phyloP scores from a whole-genome alignment of 768 basidiomycete species.

The Boletus barrowsii region DNA sequence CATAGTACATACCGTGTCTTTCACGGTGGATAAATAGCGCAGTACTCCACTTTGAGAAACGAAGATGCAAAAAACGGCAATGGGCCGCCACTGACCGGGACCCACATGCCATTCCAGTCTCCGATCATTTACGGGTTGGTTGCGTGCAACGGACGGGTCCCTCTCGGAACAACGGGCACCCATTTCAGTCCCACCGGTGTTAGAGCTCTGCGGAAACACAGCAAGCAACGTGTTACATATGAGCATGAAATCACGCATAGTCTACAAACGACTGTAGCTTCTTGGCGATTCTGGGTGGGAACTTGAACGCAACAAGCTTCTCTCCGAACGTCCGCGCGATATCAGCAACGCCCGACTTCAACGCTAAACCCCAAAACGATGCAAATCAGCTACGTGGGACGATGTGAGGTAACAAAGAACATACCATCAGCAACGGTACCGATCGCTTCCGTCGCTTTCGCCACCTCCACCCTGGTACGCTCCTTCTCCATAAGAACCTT shows the following conservation, averaged over 20 bases:
- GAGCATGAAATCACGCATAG: conserved; percentile 36
- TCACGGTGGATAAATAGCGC: neutral
- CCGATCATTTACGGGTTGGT: too few species aligned
- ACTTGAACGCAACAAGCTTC: conserved; percentile 72
- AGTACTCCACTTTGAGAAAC: neutral
- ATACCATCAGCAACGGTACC: conserved; percentile 56
- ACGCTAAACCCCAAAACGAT: conserved; percentile 28
- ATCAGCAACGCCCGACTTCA: conserved; percentile 64
- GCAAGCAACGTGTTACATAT: neutral
- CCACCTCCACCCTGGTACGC: conserved; percentile 45
- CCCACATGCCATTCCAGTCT: too few species aligned
- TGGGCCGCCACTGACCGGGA: too few species aligned
- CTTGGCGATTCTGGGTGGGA: conserved; percentile 62
- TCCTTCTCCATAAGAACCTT: conserved; percentile 39
- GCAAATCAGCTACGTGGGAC: neutral
- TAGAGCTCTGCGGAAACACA: neutral
- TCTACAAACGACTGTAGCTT: conserved; percentile 74
- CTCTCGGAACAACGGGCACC: too few species aligned
- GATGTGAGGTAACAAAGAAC: conserved; percentile 11
- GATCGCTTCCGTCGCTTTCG: conserved; percentile 53
- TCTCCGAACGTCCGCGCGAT: conserved; percentile 74
- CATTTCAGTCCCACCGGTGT: neutral
- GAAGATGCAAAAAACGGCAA: neutral
- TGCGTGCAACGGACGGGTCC: too few species aligned
- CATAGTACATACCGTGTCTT: neutral